These are phyloP conservation scores for Balakata baccata DNA, from an alignment of 345 rosid genomes.

Conservation along the genomic window DNA sequence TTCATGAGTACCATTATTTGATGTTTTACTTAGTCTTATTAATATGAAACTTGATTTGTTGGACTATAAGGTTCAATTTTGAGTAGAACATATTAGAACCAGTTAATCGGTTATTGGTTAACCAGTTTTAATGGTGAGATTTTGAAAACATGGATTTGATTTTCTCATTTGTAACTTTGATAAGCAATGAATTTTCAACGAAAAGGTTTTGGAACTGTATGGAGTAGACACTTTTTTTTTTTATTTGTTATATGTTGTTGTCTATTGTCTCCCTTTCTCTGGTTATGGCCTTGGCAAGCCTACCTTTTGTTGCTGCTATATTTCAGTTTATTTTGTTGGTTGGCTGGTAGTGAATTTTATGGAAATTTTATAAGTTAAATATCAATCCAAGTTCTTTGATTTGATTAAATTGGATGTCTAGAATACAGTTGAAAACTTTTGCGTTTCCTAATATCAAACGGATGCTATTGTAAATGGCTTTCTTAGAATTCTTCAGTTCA, in stretches of 20 bases:
- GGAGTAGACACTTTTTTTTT: neutral
- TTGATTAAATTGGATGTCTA: neutral
- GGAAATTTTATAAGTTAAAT: neutral
- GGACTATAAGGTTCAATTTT: neutral
- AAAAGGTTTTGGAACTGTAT: neutral
- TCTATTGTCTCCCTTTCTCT: neutral
- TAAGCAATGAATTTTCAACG: neutral
- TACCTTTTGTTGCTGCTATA: neutral
- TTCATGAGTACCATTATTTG: too few species aligned
- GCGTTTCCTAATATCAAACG: neutral
- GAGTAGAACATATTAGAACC: too few species aligned
- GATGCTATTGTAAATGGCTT: neutral
- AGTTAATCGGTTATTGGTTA: too few species aligned
- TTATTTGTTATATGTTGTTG: too few species aligned
- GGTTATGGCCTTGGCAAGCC: neutral
- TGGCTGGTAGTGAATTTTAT: neutral
- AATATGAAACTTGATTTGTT: neutral
- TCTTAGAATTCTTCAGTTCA: neutral
- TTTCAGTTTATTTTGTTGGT: neutral
- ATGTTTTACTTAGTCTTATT: too few species aligned
- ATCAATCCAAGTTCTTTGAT: neutral
- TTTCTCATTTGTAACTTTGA: neutral
- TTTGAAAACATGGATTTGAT: neutral
- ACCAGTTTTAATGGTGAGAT: too few species aligned
- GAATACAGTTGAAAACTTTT: neutral